phyloP scores from a whole-genome alignment of 2,329 filamentous ascomycete genomes.

The Raffaelea albimanens region DNA sequence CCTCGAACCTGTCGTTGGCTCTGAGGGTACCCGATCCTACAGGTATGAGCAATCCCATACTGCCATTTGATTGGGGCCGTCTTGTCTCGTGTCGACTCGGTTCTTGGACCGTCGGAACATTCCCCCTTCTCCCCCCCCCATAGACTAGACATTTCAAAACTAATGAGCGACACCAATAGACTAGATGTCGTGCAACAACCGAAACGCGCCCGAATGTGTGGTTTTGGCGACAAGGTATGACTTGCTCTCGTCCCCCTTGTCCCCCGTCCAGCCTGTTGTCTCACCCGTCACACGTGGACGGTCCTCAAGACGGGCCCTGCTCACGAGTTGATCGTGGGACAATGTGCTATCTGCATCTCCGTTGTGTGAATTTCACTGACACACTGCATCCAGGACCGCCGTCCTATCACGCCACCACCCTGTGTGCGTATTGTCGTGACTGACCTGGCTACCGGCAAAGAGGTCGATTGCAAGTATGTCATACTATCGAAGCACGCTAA shows the following conservation, averaged over 20 bases:
- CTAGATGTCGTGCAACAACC: conserved; percentile 85
- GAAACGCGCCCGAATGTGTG: conserved; percentile 90
- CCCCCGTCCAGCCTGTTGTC: background rate
- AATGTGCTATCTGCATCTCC: no score
- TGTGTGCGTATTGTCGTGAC: conserved; percentile 77
- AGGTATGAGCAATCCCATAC: no score
- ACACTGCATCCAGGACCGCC: conserved; percentile 57
- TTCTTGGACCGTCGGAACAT: no score
- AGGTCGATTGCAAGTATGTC: conserved; percentile 75
- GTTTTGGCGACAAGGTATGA: conserved; percentile 90
- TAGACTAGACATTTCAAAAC: no score
- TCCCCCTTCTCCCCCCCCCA: no score
- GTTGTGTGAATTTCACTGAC: no score
- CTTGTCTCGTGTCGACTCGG: no score
- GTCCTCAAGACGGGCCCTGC: no score
- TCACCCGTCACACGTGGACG: background rate
- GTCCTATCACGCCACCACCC: conserved; percentile 91
- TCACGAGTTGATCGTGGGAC: no score
- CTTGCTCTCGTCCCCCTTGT: conserved; percentile 1
- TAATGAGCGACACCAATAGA: conserved; percentile 26
- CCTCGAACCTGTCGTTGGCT: conserved; percentile 13
- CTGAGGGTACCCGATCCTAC: conserved; percentile 12
- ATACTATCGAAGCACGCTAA: no score
- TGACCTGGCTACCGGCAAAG: conserved; percentile 64
- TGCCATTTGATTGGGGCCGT: no score